Evolutionary conservation across 1,284 basidiomycete genomes (phyloP), one percentile per base, ranked within the genome.

Genomic region (Chiua sp.): DNA sequence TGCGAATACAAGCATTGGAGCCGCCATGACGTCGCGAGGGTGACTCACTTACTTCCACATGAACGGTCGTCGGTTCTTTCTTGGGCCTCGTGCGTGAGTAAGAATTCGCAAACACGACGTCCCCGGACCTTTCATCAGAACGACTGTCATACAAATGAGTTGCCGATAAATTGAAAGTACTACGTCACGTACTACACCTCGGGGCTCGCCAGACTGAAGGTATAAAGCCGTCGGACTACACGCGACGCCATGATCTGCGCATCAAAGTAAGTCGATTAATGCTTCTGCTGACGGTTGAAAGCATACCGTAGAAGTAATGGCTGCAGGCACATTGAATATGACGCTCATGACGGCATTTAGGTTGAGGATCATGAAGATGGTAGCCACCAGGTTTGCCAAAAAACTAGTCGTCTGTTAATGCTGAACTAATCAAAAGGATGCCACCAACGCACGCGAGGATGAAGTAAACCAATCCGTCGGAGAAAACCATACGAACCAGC

Each of bases 201-300:
- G 1, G 83, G 79, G 7, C 82, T 81, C 44, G 74, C 68, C 28
- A 75, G 72, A n/a, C 80, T 80, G 73, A 83, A 90, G 65, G 85
- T 87, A 44, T 82, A 83, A 51, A 91, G 72, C 42, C 88, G 78
- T 53, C 89, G 84, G 23, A 90, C 89, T 22, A 83, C 86, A n/a
- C 89, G 85, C 62, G 85, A 87, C 1, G 88, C 88, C 22, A 88
- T 85, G 67, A 90, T 87, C 89, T 91, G 59, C 49, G 53, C 37
- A 35, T 37, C 44, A 60, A 39, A 44, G 64, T 16, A 57, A 26
- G 3, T 46, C 56, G 64, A 47, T 39, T 15, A 11, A 49, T 44
- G 26, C 11, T 20, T 37, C 33, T 32, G 28, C 28, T 32, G 35
- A 42, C 59, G n/a, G 57, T 51, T 22, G 12, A 37, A 30, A 48